phyloP scores from a whole-genome alignment of 345 rosid species.

The Rhizophora mangle region DNA sequence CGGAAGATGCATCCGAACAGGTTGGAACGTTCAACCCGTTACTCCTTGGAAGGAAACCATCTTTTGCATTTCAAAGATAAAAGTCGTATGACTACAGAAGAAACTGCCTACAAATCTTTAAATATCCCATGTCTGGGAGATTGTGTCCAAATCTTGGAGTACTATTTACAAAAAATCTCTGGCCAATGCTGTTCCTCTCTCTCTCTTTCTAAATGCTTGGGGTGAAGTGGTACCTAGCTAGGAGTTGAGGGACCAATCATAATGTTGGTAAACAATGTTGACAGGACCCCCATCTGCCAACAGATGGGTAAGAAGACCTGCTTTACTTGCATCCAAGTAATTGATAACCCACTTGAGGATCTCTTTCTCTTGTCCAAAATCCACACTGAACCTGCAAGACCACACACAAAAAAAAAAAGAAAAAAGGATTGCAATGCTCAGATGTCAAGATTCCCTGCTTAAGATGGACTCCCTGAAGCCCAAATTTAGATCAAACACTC shows the following conservation, averaged over 20 bases:
- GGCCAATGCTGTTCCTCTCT: neutral
- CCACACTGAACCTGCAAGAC: constrained; percentile 57
- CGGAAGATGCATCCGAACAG: no score
- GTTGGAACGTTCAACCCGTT: no score
- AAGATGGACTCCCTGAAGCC: neutral
- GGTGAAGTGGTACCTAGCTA: neutral
- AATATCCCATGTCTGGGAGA: neutral
- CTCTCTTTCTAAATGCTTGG: no score
- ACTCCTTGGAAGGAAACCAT: no score
- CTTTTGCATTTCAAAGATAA: no score
- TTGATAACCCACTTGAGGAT: constrained; percentile 65
- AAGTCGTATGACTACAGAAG: no score
- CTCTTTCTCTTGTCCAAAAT: constrained; percentile 69
- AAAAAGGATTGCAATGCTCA: no score
- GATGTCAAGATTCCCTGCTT: neutral
- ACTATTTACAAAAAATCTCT: constrained; percentile 9
- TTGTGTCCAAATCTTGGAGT: neutral
- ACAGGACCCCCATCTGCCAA: constrained; percentile 63
- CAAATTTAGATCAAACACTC: neutral
- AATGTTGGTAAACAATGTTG: constrained; percentile 57
- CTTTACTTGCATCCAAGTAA: constrained; percentile 63
- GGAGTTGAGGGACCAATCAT: constrained; percentile 74
- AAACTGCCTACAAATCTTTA: no score
- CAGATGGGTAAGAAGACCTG: constrained; percentile 75
- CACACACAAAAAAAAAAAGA: neutral